Conservation (phyloP, 177 flowering plant species). For the Tripterygium wilfordii region DNA sequence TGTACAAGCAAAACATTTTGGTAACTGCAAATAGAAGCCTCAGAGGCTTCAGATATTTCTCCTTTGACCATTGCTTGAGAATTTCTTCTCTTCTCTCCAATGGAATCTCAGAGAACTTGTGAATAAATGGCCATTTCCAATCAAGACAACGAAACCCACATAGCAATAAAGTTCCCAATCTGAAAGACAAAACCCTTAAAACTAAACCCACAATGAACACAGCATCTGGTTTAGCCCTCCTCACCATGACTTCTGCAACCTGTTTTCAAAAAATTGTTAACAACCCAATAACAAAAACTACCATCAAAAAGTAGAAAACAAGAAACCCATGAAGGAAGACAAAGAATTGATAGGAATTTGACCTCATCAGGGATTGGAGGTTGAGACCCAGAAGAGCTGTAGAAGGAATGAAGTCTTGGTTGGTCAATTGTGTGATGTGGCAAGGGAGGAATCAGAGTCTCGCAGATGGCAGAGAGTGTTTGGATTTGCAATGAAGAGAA, state of each 20-base stretch:
- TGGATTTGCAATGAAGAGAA: conserved; percentile 52
- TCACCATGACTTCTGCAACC: conserved; percentile 63
- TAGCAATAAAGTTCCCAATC: conserved; percentile 72
- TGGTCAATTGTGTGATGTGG: conserved; percentile 10
- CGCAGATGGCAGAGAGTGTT: conserved; percentile 51
- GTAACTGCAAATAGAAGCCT: conserved; percentile 42
- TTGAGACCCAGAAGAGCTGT: conserved; percentile 44
- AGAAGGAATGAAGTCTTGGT: conserved; percentile 21
- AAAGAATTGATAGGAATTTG: not conserved
- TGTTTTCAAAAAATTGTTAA: conserved; percentile 15
- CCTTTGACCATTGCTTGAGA: conserved; percentile 55
- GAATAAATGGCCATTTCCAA: conserved; percentile 58
- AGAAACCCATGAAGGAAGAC: not conserved
- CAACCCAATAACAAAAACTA: not conserved
- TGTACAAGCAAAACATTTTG: conserved; percentile 42
- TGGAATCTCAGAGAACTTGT: conserved; percentile 50
- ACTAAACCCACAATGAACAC: conserved; percentile 30
- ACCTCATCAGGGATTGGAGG: conserved; percentile 66
- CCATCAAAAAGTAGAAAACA: not conserved
- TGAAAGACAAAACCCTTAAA: conserved; percentile 46
- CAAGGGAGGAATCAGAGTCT: conserved; percentile 54
- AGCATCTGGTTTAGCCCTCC: conserved; percentile 35
- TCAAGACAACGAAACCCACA: conserved; percentile 50
- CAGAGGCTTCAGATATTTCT: conserved; percentile 23
- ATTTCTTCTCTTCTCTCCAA: conserved; percentile 56